Base-by-base conservation (phyloP, 164 flowering plant genomes). In the Tetracentron sinense region DNA sequence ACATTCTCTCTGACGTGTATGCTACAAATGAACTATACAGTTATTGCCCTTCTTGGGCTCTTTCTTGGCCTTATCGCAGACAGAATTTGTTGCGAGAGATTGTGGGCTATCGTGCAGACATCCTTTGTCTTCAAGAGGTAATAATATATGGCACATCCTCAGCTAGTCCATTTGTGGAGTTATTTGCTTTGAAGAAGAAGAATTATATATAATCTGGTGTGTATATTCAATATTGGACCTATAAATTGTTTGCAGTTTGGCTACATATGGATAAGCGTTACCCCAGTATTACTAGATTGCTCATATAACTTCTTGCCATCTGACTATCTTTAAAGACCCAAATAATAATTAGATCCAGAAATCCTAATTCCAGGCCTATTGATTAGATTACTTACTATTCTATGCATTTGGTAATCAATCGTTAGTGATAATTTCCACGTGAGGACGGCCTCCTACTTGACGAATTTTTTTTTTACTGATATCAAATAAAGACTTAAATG, bases 41-140 rank as follows among this genome's bases (percentile, higher is more conserved):
- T 73, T 89, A 89, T 50, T 92, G 97, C 74, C 99, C 97, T 65
- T 76, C 96, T 42, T 95, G 99, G 99, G 97, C 97, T 38, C 96
- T 89, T 69, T 83, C 97, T 20, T 95, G 97, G 99, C 71, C 90
- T 26, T 95, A 92, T 60, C 93, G 97, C 61, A 80, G 87, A 62
- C 96, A 95, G 65, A 95, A 95, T 75, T 72, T 95, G 61, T 75
- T 95, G 58, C 69, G 94, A 54, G 97, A 95, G 77, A 90, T 95
- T 53, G 89, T 95, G 70, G 99, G 99, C 29, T 92, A 92, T 56
- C 89, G 77, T 66, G 97, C 97, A 16, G 97, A 95, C 70, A 85
- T 95, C 68, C 81, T 95, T 44, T 92, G 99, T 74, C 96, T 95
- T 72, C 97, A 95, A 69, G 99, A 95, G 97, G 97, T 94, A 82